These are phyloP conservation scores for Fraxinus xanthoxyloides DNA, from an alignment of 305 asterid species.

Conservation along the genomic window DNA sequence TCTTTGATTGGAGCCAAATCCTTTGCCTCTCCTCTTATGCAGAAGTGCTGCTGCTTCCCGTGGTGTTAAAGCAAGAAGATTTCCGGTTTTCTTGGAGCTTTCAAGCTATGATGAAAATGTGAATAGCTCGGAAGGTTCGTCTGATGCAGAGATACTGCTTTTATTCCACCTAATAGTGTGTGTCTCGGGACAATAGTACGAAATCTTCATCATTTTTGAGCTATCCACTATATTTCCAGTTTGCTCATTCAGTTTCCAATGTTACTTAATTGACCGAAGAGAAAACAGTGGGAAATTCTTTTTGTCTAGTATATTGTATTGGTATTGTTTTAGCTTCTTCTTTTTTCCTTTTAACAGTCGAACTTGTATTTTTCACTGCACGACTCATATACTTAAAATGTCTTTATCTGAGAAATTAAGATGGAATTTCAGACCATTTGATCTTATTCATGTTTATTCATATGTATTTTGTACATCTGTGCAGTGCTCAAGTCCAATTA, in stretches of 20 bases:
- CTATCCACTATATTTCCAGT: not conserved
- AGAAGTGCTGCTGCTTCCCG: slow-evolving; percentile 54
- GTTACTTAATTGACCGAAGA: not conserved
- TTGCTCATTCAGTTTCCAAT: slow-evolving; percentile 3
- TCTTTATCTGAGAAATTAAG: no score
- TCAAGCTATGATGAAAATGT: slow-evolving; percentile 4
- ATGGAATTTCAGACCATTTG: no score
- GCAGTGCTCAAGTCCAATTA: no score
- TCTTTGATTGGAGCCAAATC: not conserved
- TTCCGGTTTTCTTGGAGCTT: not conserved
- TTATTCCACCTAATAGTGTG: slow-evolving; percentile 19
- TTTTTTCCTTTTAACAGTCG: not conserved
- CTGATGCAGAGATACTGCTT: slow-evolving; percentile 15
- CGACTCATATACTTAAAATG: no score
- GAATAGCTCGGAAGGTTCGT: slow-evolving; percentile 25
- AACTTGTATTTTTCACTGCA: no score
- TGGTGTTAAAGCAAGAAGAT: slow-evolving; percentile 32
- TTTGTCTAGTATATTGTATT: not conserved
- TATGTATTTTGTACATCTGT: no score
- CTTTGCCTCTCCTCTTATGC: slow-evolving; percentile 14
- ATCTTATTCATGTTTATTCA: no score
- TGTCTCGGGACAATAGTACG: slow-evolving; percentile 22
- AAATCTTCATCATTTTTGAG: slow-evolving; percentile 8
- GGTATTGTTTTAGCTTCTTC: not conserved
- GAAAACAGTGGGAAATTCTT: not conserved